phyloP scores from a whole-genome alignment of 805 yeast species.

The Spathaspora boniae region DNA sequence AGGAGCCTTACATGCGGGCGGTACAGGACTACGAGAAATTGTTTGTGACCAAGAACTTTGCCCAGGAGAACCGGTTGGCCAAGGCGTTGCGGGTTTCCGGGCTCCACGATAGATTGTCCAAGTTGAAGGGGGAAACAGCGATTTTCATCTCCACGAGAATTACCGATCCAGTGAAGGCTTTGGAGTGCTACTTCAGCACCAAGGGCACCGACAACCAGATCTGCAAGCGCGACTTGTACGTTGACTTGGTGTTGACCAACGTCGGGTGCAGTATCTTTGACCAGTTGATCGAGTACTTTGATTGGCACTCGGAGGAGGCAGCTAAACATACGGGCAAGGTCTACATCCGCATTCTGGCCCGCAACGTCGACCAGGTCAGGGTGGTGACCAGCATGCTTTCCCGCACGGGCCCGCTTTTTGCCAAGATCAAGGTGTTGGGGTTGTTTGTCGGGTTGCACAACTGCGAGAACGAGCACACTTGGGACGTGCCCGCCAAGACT shows the following conservation, averaged over 20 bases:
- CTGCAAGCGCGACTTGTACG: constrained; percentile 4
- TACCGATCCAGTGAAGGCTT: constrained; percentile 7
- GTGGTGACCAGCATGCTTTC: constrained; percentile 4
- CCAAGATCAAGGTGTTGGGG: constrained; percentile 8
- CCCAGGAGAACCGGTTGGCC: constrained; percentile 5
- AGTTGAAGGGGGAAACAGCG: constrained; percentile 1
- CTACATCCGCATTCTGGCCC: constrained; percentile 9
- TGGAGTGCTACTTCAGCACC: constrained; percentile 3
- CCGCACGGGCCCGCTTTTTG: constrained; percentile 3
- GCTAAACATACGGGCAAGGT: constrained; percentile 2
- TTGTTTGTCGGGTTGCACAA: constrained; percentile 9
- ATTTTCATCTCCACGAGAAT: constrained; percentile 10
- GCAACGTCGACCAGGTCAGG: constrained; percentile 3
- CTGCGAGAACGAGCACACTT: constrained; percentile 7
- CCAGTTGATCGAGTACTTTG: constrained; percentile 9
- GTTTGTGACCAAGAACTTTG: constrained; percentile 6
- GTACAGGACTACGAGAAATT: constrained; percentile 10
- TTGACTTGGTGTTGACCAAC: constrained; percentile 10
- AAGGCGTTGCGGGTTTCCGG: constrained; percentile 8
- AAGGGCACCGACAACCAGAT: not conserved
- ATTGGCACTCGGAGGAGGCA: not conserved
- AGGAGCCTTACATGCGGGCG: too few species aligned
- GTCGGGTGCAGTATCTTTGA: constrained; percentile 9
- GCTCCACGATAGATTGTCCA: not conserved
- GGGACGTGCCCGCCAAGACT: constrained; percentile 2